Base-by-base conservation (phyloP, 352 stramenopile species). In the Phytophthora megakarya region DNA sequence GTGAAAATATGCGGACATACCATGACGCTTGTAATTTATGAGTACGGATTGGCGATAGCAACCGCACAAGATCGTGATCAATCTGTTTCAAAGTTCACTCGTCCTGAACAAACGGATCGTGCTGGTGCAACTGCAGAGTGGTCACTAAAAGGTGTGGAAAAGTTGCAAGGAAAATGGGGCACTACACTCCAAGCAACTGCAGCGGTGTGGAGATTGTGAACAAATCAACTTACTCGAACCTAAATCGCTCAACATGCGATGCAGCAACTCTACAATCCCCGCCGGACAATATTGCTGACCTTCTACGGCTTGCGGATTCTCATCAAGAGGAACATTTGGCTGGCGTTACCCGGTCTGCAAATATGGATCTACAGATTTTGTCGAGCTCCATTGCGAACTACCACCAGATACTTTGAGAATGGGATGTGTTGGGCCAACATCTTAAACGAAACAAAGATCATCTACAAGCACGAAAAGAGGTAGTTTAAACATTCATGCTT, bases 11-110 rank as follows among this genome's bases (percentile, higher is more conserved):
- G 42, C 26, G 16, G 42, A 5, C 21, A 53, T 30, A 61, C 53
- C n/a, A 15, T 53, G 9, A 61, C 42, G 40, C 28, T 61, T 16
- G 53, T 61, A 21, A 53, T 61, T 22, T 53, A 53, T 22, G 30
- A 61, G 43, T 61, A 47, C 30, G 53, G n/a, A 30, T 45, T 53
- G 35, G 18, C 43, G 18, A 47, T 61, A n/a, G 19, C 30, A 38
- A 45, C 22, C 28, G 25, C 30, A 11, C 53, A 61, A 30, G 53
- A 61, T 39, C 43, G 18, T 3, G 42, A 61, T 30, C 30, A 47
- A 28, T 61, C 53, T 22, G 9, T 26, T 38, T 19, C 42, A 45
- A 22, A 42, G 5, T 61, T 30, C 21, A 61, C 53, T 19, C 42
- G 22, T 18, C 53, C 42, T 13, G 16, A 52, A 12, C 21, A 53